Evolutionary conservation across 768 basidiomycete species (phyloP).

Genomic region (Wakefieldia striispora): DNA sequence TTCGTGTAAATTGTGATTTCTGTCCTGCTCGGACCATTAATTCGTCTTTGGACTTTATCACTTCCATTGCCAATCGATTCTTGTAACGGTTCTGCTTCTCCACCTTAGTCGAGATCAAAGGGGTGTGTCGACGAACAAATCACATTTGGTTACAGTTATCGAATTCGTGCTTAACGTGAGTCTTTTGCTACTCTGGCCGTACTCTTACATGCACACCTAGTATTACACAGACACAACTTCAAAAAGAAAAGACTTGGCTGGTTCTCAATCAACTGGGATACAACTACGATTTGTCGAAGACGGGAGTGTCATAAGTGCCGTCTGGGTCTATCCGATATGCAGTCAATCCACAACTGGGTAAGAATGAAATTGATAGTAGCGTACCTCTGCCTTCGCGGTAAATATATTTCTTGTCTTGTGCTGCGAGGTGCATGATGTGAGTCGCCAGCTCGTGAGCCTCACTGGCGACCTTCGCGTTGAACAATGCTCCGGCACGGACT

Average conservation of each 20-base stretch:
- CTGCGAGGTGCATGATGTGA: slow-evolving; percentile 55
- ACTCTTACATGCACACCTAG: too few species aligned
- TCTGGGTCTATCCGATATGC: slow-evolving; percentile 27
- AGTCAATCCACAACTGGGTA: background rate
- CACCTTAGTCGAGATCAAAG: too few species aligned
- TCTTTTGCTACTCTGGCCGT: too few species aligned
- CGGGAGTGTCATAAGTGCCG: slow-evolving; percentile 45
- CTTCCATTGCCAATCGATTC: too few species aligned
- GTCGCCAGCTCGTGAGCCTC: slow-evolving; percentile 57
- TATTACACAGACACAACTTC: too few species aligned
- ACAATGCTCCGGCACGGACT: slow-evolving; percentile 50
- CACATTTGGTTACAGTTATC: too few species aligned
- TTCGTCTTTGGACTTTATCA: too few species aligned
- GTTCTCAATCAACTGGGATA: background rate
- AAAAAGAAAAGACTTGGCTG: too few species aligned
- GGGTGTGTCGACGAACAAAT: too few species aligned
- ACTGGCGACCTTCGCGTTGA: slow-evolving; percentile 54
- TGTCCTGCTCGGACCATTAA: too few species aligned
- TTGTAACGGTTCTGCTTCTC: too few species aligned
- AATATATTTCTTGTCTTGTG: slow-evolving; percentile 63
- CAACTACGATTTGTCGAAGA: slow-evolving; percentile 27
- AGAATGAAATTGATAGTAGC: background rate
- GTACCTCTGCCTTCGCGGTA: slow-evolving; percentile 56
- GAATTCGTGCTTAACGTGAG: too few species aligned
- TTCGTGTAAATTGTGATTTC: slow-evolving; percentile 10